Evolutionary conservation across 1,139 yeast genomes (phyloP).

Genomic region (Yamadazyma mexicana): DNA sequence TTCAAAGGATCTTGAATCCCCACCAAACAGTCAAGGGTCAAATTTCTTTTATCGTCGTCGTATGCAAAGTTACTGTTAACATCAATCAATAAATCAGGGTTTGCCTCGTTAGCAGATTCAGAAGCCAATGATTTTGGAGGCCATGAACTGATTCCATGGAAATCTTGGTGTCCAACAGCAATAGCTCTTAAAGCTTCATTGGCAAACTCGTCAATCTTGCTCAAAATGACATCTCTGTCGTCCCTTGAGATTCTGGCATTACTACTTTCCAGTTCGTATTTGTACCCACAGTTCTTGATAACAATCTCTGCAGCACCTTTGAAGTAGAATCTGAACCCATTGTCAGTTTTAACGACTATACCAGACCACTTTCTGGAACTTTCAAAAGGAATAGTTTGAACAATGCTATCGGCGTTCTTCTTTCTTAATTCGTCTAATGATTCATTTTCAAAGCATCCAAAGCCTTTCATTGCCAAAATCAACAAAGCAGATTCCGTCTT

Average conservation of each 20-base stretch:
- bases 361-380: constrained; percentile 94
- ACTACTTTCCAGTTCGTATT: constrained; percentile 20
- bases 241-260: constrained; percentile 26
- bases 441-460: constrained; percentile 43
- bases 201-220: constrained; percentile 65
- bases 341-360: constrained; percentile 53
- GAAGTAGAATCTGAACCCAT: constrained; percentile 62
- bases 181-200: constrained; percentile 80
- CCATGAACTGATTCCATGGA: constrained; percentile 52
- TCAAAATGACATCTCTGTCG: constrained; percentile 34
- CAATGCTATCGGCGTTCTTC: constrained; percentile 42
- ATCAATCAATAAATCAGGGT: constrained; percentile 45
- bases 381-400: constrained; percentile 85
- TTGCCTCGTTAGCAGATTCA: constrained; percentile 40
- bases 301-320: constrained; percentile 97
- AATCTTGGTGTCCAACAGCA: constrained; percentile 78
- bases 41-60: constrained; percentile 29
- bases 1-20: constrained; percentile 96
- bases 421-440: constrained; percentile 42
- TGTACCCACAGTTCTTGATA: constrained; percentile 56
- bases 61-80: constrained; percentile 18
- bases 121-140: constrained; percentile 54
- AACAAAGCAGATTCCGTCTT: constrained; percentile 93
- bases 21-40: constrained; percentile 67
- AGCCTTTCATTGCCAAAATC: constrained; percentile 59